Conservation (phyloP, 192 early-diverging fungal species). For the Kickxella alabastrina region DNA sequence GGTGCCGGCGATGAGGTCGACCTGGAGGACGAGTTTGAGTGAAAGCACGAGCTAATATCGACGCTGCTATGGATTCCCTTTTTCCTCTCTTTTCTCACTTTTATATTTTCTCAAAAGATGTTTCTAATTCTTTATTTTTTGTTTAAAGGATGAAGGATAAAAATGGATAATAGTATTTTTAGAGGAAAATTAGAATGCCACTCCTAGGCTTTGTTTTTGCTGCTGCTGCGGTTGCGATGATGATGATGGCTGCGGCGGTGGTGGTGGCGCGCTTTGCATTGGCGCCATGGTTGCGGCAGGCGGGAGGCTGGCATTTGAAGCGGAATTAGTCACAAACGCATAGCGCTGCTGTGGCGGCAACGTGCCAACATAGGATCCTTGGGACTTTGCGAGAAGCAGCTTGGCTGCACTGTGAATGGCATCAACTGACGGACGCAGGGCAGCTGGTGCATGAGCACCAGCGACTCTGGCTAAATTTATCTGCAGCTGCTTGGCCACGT, state of each 20-base stretch:
- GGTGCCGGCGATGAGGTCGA: constrained; percentile 35
- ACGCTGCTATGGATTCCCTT: neutral
- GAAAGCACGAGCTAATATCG: neutral
- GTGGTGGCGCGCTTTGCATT: constrained; percentile 19
- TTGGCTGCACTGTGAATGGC: constrained; percentile 32
- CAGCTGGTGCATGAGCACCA: constrained; percentile 14
- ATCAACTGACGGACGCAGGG: constrained; percentile 18
- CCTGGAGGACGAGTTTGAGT: constrained; percentile 51
- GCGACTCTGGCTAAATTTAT: constrained; percentile 18
- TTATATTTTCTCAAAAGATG: neutral
- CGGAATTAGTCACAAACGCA: constrained; percentile 41
- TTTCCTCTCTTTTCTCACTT: neutral
- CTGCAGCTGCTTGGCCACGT: constrained; percentile 26
- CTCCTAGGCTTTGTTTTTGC: neutral
- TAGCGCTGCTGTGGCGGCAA: constrained; percentile 42
- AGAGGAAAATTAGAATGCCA: no score
- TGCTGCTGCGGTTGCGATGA: no score
- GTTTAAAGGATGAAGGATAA: neutral
- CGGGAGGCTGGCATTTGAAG: constrained; percentile 14
- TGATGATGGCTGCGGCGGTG: neutral
- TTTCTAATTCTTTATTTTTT: neutral
- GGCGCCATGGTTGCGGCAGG: constrained; percentile 28
- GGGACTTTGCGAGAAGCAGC: constrained; percentile 16
- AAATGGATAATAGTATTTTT: neutral
- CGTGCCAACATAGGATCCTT: constrained; percentile 27